Evolutionary conservation across 768 basidiomycete species (phyloP).

Genomic region (Sporobolomyces phaffii): DNA sequence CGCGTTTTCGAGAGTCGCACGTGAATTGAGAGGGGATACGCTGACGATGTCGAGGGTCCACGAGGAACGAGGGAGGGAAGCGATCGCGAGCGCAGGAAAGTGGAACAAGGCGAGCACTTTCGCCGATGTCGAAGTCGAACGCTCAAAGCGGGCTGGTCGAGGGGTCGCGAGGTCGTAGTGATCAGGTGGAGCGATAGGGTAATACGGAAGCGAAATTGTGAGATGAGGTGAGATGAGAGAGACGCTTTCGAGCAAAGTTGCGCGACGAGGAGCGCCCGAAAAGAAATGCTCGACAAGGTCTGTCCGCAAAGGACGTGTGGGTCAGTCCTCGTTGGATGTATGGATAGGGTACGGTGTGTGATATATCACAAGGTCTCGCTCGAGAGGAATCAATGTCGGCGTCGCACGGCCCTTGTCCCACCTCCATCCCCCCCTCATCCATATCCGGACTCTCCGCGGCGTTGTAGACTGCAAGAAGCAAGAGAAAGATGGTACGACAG

Average conservation of each 20-base stretch:
- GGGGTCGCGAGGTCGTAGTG: not conserved
- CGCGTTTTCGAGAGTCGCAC: not conserved
- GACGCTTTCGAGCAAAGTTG: too few species aligned
- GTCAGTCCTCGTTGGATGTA: too few species aligned
- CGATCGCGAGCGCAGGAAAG: not conserved
- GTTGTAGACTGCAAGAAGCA: too few species aligned
- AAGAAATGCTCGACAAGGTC: not conserved
- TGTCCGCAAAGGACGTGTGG: too few species aligned
- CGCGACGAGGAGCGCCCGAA: not conserved
- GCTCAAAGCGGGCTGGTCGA: not conserved
- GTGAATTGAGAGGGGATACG: not conserved
- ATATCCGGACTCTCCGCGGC: too few species aligned
- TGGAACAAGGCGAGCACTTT: conserved; percentile 3
- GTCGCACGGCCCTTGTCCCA: too few species aligned
- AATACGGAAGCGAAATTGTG: not conserved
- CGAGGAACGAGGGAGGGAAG: not conserved
- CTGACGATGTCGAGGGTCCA: not conserved
- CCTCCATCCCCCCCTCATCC: too few species aligned
- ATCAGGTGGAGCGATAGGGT: not conserved
- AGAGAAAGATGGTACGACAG: too few species aligned
- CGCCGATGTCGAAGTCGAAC: not conserved
- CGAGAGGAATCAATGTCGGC: too few species aligned
- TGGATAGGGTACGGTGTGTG: too few species aligned
- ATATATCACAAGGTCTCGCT: too few species aligned
- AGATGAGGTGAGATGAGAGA: not conserved